Evolutionary conservation across 148 eudicot genomes (phyloP).

Genomic region (Cornus florida): DNA sequence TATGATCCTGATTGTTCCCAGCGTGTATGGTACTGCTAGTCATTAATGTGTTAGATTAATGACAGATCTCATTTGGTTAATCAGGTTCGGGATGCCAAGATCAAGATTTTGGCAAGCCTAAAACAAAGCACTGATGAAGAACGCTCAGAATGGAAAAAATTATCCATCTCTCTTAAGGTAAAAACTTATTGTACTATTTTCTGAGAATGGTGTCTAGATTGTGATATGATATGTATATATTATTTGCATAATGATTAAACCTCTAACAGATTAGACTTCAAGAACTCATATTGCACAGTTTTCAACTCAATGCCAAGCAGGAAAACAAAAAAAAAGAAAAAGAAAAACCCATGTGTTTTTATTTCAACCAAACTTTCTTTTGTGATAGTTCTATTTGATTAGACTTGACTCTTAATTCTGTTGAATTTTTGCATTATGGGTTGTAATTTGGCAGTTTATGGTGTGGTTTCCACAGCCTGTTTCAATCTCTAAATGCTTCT

Average conservation of each 20-base stretch:
- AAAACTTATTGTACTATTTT: background rate
- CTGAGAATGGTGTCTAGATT: background rate
- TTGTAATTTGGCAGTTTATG: background rate
- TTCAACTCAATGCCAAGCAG: too few relatives aligned
- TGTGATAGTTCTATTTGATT: constrained; percentile 5
- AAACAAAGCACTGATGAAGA: constrained; percentile 77
- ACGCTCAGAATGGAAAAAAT: constrained; percentile 66
- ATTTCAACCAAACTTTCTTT: background rate
- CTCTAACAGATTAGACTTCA: too few relatives aligned
- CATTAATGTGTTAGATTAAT: background rate
- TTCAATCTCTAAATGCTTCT: constrained; percentile 11
- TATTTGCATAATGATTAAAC: too few relatives aligned
- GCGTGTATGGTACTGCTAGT: constrained; percentile 1
- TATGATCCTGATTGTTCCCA: background rate
- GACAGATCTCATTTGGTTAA: constrained; percentile 2
- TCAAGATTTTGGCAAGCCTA: constrained; percentile 74
- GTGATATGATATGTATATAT: background rate
- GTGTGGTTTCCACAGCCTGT: background rate
- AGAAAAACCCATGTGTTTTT: background rate
- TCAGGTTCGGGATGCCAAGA: constrained; percentile 91
- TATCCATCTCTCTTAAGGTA: constrained; percentile 75
- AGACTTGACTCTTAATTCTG: background rate
- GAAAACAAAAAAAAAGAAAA: too few relatives aligned
- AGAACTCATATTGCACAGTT: too few relatives aligned
- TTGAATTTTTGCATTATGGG: background rate